Evolutionary conservation across 2,329 filamentous ascomycete species (phyloP).

Genomic region (Epichloe coenophiala): DNA sequence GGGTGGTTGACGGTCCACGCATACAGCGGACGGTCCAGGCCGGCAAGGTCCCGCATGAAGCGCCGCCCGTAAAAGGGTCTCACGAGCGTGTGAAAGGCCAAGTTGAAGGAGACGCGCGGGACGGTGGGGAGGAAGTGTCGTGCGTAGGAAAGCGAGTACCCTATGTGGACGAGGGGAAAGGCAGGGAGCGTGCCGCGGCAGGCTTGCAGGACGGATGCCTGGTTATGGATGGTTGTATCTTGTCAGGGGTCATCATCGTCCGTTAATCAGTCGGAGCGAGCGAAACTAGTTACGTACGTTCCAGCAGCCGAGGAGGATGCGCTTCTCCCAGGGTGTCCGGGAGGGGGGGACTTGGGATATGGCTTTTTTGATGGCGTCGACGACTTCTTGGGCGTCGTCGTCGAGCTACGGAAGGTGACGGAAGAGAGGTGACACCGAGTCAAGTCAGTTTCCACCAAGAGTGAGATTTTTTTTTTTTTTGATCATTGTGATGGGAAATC

Average conservation of each 20-base stretch:
- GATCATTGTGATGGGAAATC: too few species aligned
- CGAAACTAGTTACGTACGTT: too few species aligned
- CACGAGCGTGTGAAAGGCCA: constrained; percentile 55
- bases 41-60: constrained; percentile 49
- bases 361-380: constrained; percentile 52
- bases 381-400: constrained; percentile 56
- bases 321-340: too few species aligned
- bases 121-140: constrained; percentile 47
- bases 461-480: too few species aligned
- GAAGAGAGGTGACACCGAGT: constrained; percentile 14
- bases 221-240: too few species aligned
- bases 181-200: too few species aligned
- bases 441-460: too few species aligned
- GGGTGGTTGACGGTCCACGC: constrained; percentile 81
- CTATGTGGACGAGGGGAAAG: constrained; percentile 47
- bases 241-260: too few species aligned
- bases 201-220: too few species aligned
- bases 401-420: constrained; percentile 37
- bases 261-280: too few species aligned
- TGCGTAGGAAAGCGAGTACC: constrained; percentile 53
- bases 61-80: constrained; percentile 45
- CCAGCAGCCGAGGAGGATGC: too few species aligned
- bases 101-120: constrained; percentile 64
- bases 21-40: constrained; percentile 43
- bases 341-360: constrained; percentile 33